A percentile compares a stretch with the other conserved stretches of the same genome.
Evolutionary conservation across 306 rosid genomes (phyloP).

Genomic region (Amphicarpaea edgeworthii): DNA sequence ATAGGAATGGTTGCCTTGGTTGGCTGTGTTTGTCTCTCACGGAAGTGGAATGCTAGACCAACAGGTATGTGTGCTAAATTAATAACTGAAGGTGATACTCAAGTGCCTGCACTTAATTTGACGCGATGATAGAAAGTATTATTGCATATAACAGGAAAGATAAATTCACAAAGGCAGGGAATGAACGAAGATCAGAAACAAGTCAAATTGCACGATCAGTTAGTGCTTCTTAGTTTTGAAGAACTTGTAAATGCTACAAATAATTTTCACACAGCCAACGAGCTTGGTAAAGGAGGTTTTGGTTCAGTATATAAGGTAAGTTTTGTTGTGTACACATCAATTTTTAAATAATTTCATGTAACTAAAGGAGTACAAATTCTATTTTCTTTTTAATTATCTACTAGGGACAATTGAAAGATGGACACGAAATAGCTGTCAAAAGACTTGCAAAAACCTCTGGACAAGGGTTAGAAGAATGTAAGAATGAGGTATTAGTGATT

Average conservation of each 20-base stretch:
- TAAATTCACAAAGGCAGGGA: background rate
- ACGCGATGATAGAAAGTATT: background rate
- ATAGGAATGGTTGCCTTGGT: constrained; percentile 2
- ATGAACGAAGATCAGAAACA: background rate
- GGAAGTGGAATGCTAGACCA: constrained; percentile 3
- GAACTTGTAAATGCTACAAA: constrained; percentile 48
- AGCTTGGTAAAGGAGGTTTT: constrained; percentile 26
- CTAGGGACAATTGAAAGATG: constrained; percentile 32
- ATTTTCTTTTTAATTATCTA: background rate
- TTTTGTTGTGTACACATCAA: background rate
- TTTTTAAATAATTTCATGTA: background rate
- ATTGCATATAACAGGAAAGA: background rate
- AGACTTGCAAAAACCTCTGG: constrained; percentile 41
- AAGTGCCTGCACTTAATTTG: background rate
- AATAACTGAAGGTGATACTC: background rate
- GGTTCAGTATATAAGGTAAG: constrained; percentile 39
- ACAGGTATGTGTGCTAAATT: background rate
- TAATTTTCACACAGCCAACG: constrained; percentile 23
- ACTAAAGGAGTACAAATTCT: background rate
- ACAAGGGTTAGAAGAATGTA: constrained; percentile 52
- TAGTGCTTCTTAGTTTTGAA: constrained; percentile 20
- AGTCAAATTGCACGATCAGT: constrained; percentile 20
- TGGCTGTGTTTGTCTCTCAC: background rate
- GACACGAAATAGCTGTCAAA: constrained; percentile 48
- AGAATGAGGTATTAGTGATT: constrained; percentile 52